Percentiles rank a stretch among this genome's conserved stretches.
phyloP scores from a whole-genome alignment of 805 yeast species.

The Kodamaea nitidulidarum region DNA sequence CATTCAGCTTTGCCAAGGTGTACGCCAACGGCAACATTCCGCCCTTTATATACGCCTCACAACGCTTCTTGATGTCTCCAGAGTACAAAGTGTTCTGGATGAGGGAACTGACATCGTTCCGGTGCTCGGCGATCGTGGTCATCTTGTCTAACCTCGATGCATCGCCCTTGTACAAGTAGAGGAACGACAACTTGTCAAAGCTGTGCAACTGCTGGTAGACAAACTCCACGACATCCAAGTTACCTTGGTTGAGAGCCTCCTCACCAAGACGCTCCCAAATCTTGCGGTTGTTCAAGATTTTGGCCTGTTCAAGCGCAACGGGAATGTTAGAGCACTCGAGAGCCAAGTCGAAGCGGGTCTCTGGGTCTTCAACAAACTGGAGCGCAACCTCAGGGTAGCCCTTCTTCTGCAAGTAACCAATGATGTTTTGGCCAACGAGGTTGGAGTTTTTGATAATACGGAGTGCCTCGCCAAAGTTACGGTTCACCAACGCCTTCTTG shows the following conservation, averaged over 20 bases:
- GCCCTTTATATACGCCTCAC: constrained; percentile 66
- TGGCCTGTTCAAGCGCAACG: constrained; percentile 88
- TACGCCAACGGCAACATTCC: constrained; percentile 89
- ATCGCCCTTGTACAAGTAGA: constrained; percentile 84
- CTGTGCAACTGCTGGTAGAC: constrained; percentile 83
- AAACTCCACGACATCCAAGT: constrained; percentile 76
- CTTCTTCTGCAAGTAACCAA: constrained; percentile 87
- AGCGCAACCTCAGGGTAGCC: constrained; percentile 97
- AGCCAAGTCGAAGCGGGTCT: constrained; percentile 92
- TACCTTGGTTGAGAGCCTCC: constrained; percentile 90
- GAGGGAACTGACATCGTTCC: constrained; percentile 75
- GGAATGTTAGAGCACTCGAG: constrained; percentile 86
- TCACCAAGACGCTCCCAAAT: constrained; percentile 81
- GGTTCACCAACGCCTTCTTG: constrained; percentile 86
- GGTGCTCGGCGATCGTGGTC: constrained; percentile 84
- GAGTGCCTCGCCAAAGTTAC: constrained; percentile 86
- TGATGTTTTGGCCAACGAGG: constrained; percentile 94
- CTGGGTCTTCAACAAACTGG: constrained; percentile 95
- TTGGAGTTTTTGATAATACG: constrained; percentile 84
- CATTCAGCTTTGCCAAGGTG: constrained; percentile 84
- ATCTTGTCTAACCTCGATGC: constrained; percentile 68
- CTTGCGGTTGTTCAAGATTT: constrained; percentile 57
- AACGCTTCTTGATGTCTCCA: constrained; percentile 71
- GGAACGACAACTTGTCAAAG: constrained; percentile 85
- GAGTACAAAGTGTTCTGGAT: constrained; percentile 79